phyloP scores from a whole-genome alignment of 2,329 filamentous ascomycete genomes.

The Trichophyton schoenleinii region DNA sequence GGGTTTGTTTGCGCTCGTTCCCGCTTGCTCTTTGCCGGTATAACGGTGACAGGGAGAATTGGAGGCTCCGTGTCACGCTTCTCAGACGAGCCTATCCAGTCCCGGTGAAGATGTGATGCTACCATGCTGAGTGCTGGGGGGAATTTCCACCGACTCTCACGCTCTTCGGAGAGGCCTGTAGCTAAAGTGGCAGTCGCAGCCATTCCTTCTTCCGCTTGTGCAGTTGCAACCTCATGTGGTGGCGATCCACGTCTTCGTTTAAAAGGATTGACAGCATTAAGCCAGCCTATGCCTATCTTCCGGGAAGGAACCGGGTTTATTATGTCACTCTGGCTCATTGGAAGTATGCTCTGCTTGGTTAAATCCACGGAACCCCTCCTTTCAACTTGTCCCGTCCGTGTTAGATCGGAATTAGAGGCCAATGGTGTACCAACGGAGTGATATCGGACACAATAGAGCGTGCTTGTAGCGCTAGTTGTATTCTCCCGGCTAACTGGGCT shows the following conservation, averaged over 20 bases:
- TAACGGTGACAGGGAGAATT: constrained; percentile 46
- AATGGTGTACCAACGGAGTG: constrained; percentile 42
- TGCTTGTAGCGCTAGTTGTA: constrained; percentile 50
- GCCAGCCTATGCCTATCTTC: constrained; percentile 33
- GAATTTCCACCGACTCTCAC: constrained; percentile 33
- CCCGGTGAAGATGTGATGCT: constrained; percentile 38
- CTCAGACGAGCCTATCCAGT: constrained; percentile 29
- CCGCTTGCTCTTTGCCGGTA: constrained; percentile 37
- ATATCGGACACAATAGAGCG: constrained; percentile 52
- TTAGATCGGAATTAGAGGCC: constrained; percentile 24
- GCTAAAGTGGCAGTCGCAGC: constrained; percentile 7
- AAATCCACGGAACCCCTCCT: constrained; percentile 23
- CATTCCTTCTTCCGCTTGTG: constrained; percentile 33
- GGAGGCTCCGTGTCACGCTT: constrained; percentile 23
- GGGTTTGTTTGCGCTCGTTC: constrained; percentile 9
- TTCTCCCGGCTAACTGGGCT: constrained; percentile 50
- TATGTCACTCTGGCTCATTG: neutral
- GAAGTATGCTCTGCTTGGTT: constrained; percentile 16
- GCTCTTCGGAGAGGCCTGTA: constrained; percentile 29
- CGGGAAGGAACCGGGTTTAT: constrained; percentile 18
- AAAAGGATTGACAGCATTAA: constrained; percentile 44
- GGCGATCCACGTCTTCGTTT: constrained; percentile 45
- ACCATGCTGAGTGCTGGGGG: constrained; percentile 35
- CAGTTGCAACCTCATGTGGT: constrained; percentile 47
- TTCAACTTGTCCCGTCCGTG: constrained; percentile 8